Evolutionary conservation across 495 filamentous ascomycete species (phyloP).

Genomic region (Bryoglossum gracile): DNA sequence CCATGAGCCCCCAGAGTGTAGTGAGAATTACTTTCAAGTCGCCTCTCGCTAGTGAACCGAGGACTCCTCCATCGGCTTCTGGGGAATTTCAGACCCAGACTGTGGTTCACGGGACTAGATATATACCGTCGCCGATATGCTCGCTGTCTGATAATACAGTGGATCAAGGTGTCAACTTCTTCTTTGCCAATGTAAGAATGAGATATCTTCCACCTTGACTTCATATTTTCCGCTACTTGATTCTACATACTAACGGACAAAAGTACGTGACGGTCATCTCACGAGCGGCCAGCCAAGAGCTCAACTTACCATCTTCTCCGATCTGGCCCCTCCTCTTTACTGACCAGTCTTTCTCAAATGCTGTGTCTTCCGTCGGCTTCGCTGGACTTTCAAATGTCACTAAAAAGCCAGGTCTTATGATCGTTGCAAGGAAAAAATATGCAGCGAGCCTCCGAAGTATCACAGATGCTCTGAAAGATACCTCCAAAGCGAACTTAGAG

Average conservation of each 20-base stretch:
- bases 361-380: constrained; percentile 18
- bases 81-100: no score
- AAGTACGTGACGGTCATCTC: constrained; percentile 6
- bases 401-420: constrained; percentile 6
- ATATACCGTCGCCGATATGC: no score
- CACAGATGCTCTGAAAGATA: constrained; percentile 4
- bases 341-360: constrained; percentile 10
- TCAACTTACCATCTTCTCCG: not conserved
- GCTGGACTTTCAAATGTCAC: constrained; percentile 20
- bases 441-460: constrained; percentile 3
- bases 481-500: constrained; percentile 5
- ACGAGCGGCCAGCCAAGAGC: not conserved
- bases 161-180: constrained; percentile 20
- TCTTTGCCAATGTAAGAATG: constrained; percentile 8
- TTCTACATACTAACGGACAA: not conserved
- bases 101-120: no score
- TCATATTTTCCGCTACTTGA: not conserved
- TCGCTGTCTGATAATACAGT: not conserved
- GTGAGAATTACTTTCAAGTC: no score
- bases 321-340: constrained; percentile 1
- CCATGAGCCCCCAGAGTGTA: no score
- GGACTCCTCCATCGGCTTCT: no score
- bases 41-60: no score
- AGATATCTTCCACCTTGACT: no score
- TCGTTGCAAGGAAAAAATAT: constrained; percentile 18